Percentiles rank a stretch among this genome's conserved stretches.
Conservation (phyloP, 768 basidiomycete genomes). For the Sporobolomyces phaffii region DNA sequence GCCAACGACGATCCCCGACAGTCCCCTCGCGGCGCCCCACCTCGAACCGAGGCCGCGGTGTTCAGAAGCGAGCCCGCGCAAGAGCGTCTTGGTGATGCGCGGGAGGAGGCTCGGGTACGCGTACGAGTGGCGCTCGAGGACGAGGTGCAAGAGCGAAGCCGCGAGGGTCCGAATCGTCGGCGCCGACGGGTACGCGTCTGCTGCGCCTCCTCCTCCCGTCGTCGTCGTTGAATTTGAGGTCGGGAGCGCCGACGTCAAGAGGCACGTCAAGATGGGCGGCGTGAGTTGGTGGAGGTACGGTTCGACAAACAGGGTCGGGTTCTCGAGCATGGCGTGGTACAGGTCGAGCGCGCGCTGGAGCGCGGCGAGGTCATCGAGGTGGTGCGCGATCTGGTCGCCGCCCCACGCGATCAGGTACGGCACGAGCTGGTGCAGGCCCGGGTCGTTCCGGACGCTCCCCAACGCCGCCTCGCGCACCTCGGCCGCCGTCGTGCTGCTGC, state of each 20-base stretch:
- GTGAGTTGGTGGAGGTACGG: conserved; percentile 97
- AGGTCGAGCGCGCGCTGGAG: conserved; percentile 80
- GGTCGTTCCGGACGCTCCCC: conserved; percentile 79
- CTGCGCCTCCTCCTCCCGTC: too few species aligned
- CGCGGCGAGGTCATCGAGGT: conserved; percentile 57
- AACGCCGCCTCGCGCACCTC: conserved; percentile 80
- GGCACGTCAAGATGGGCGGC: conserved; percentile 81
- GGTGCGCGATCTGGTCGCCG: conserved; percentile 61
- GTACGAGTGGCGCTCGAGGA: conserved; percentile 75
- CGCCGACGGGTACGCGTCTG: conserved; percentile 23
- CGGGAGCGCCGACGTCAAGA: conserved; percentile 80
- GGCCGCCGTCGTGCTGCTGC: too few species aligned
- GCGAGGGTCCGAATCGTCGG: conserved; percentile 64
- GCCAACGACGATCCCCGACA: conserved; percentile 45
- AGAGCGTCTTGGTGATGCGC: conserved; percentile 87
- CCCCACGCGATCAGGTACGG: conserved; percentile 95
- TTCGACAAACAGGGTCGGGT: conserved; percentile 83
- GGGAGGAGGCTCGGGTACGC: conserved; percentile 81
- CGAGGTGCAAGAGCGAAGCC: conserved; percentile 72
- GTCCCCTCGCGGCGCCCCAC: conserved; percentile 81
- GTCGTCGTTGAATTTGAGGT: too few species aligned
- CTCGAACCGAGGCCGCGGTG: conserved; percentile 58
- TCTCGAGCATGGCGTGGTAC: conserved; percentile 74
- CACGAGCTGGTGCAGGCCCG: conserved; percentile 80
- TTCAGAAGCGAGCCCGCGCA: conserved; percentile 65